These are phyloP conservation scores for Coemansia sp. DNA, from an alignment of 192 early-diverging fungal genomes.

Conservation along the genomic window DNA sequence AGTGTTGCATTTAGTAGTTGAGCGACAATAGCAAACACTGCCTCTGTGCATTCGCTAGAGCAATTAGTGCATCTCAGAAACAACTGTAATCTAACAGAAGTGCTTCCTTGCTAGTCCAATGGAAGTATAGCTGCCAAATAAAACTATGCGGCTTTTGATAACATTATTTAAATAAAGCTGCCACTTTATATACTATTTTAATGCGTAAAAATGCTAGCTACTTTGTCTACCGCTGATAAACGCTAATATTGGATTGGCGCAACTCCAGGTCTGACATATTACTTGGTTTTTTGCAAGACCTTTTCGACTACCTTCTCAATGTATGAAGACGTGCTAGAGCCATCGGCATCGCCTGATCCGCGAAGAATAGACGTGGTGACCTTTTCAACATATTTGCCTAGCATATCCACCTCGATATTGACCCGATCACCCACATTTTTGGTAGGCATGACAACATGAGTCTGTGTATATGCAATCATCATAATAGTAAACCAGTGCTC, in stretches of 20 bases:
- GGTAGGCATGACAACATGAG: constrained; percentile 73
- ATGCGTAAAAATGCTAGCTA: too few species aligned
- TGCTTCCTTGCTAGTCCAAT: neutral
- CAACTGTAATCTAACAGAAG: neutral
- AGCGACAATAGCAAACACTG: neutral
- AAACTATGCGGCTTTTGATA: too few species aligned
- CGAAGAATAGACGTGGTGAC: constrained; percentile 62
- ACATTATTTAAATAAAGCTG: too few species aligned
- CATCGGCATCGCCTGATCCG: constrained; percentile 8
- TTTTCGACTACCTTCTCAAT: constrained; percentile 45
- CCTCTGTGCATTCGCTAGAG: neutral
- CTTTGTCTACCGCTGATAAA: too few species aligned
- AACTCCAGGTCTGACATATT: neutral
- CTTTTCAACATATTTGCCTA: constrained; percentile 94
- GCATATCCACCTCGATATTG: constrained; percentile 97
- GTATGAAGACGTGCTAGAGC: constrained; percentile 18
- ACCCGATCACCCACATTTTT: constrained; percentile 73
- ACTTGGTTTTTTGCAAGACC: constrained; percentile 33
- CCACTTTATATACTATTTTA: too few species aligned
- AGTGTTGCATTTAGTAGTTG: neutral
- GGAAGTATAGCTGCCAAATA: neutral
- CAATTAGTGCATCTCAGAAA: neutral
- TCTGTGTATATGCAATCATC: constrained; percentile 94
- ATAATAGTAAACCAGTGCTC: constrained; percentile 84
- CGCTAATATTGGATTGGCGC: too few species aligned